Base-by-base conservation (phyloP, 495 filamentous ascomycete genomes). In the Aspergillus avenaceus region DNA sequence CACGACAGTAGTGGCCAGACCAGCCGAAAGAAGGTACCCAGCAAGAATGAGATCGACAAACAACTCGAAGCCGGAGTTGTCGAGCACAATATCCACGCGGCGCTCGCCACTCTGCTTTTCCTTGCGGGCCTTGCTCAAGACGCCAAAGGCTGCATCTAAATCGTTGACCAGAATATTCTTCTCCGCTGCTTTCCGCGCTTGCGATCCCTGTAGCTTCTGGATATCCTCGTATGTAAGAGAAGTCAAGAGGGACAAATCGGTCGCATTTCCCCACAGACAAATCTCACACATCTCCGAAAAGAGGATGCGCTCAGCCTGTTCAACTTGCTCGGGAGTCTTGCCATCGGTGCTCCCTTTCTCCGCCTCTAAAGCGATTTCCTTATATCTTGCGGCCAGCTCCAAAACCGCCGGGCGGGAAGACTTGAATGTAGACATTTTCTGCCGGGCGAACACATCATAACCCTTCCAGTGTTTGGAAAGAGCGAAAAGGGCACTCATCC, bases 201-300 rank as follows among this genome's bases (percentile, higher is more conserved):
- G 76, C 0, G 87, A 84, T 1, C 91, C 92, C 65, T 98, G 93
- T 12, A 98, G 78, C 61, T 93, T 92, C 68, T 97, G 93, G 54
- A 97, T 92, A 59, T 97, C 93, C 52, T 95, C 90, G 66, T 96
- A 97, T 2, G 88, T 87, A 45, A 97, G 80, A 52, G 82, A 87
- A 0, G 91, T 96, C 29, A 97, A 74, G 32, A 97, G 85, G 0
- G 89, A 95, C 14, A 97, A 77, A 56, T 97, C 95, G 0, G 92
- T 97, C 4, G 95, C 93, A 67, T 98, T 97, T 8, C 93, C 95
- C 93, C 93, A 97, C 16, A 97, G 79, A 60, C 93, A 97, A 54
- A 97, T 93, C 72, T 97, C 90, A 69, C 84, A 91, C 86, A 97
- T 95, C 65, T 97, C 93, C 3, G 73, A 79, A 66, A 98, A 98